Conservation (phyloP, 2,329 filamentous ascomycete genomes). For the Colletotrichum lini region DNA sequence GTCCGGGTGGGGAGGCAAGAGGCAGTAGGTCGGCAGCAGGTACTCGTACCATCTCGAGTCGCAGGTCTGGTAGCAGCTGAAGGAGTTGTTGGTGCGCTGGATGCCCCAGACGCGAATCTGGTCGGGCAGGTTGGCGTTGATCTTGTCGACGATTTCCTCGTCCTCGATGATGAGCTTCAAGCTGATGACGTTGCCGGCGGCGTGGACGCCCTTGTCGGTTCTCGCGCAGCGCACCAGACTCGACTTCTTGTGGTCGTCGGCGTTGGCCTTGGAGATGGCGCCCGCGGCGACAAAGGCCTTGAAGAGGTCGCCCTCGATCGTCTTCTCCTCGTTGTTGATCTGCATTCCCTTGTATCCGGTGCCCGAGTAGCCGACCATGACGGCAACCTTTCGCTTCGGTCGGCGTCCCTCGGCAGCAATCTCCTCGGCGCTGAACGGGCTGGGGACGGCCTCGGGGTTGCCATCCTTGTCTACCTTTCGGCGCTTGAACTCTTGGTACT, state of each 20-base stretch:
- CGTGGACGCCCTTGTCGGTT: constrained; percentile 98
- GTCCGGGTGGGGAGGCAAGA: constrained; percentile 91
- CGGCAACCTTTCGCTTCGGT: constrained; percentile 96
- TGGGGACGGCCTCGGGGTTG: constrained; percentile 51
- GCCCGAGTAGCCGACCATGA: constrained; percentile 95
- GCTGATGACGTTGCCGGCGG: constrained; percentile 94
- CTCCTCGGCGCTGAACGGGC: constrained; percentile 79
- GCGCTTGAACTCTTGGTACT: constrained; percentile 59
- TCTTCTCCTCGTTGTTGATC: constrained; percentile 85
- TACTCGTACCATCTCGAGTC: constrained; percentile 99
- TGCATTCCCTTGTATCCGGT: constrained; percentile 99
- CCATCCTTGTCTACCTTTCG: constrained; percentile 57
- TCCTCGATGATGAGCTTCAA: constrained; percentile 97
- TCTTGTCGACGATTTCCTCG: constrained; percentile 86
- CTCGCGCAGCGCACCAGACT: constrained; percentile 93
- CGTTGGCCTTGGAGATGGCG: constrained; percentile 96
- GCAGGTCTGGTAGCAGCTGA: constrained; percentile 95
- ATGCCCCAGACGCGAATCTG: constrained; percentile 98
- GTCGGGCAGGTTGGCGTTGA: constrained; percentile 86
- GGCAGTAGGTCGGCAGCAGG: constrained; percentile 91
- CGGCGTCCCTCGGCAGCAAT: constrained; percentile 88
- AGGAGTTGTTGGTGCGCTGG: constrained; percentile 88
- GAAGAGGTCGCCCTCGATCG: constrained; percentile 96
- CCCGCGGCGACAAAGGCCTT: constrained; percentile 90
- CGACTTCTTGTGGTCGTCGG: constrained; percentile 96